phyloP scores from a whole-genome alignment of 116 monocot genomes.

The Cymodocea nodosa region DNA sequence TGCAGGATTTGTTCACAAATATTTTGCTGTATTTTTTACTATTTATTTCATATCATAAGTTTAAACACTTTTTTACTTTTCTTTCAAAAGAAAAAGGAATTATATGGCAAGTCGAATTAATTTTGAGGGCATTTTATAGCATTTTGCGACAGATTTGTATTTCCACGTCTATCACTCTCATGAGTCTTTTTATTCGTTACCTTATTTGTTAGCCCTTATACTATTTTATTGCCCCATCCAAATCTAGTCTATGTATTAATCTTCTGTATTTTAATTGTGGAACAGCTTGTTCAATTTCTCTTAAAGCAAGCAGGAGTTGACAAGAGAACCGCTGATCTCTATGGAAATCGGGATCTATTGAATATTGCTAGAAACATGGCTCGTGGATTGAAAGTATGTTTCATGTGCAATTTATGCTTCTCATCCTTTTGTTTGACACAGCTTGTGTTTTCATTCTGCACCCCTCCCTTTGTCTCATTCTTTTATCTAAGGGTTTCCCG shows the following conservation, averaged over 20 bases:
- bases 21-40: background rate
- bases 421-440: conserved; percentile 1
- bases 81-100: background rate
- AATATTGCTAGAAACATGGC: conserved; percentile 99
- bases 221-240: too few species aligned
- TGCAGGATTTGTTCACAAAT: background rate
- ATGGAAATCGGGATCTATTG: conserved; percentile 86
- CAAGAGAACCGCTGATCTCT: conserved; percentile 85
- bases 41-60: background rate
- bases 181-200: background rate
- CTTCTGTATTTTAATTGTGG: conserved; percentile 2
- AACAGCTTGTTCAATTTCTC: conserved; percentile 91
- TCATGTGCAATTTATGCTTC: background rate
- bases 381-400: conserved; percentile 78
- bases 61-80: too few species aligned
- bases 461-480: background rate
- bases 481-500: background rate
- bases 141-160: too few species aligned
- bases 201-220: background rate
- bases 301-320: conserved; percentile 97
- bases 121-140: too few species aligned
- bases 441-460: background rate
- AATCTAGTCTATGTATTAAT: background rate
- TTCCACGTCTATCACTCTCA: background rate
- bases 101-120: background rate